Base-by-base conservation (phyloP, 2,329 filamentous ascomycete species). In the Fragosphaeria purpurea region DNA sequence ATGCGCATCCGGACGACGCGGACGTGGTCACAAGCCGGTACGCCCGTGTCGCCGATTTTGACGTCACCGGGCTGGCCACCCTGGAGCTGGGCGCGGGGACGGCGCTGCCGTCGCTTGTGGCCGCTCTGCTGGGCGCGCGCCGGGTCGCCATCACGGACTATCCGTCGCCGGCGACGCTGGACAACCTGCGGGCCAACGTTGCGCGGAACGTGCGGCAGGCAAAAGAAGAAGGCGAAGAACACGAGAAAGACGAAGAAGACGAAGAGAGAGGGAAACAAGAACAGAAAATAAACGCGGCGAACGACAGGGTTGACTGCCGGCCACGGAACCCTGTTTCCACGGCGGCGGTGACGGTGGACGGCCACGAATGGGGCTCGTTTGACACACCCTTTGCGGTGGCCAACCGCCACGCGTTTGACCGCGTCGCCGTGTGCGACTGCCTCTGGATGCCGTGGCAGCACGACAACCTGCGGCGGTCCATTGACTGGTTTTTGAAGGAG, bases 401-500 rank as follows among this genome's bases (percentile, higher is more conserved):
- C 32, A 53, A 60, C 52, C 57, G 57, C 40, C 65, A 65, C 52
- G 61, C 61, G 1, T 86, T 82, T 60, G 79, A 79, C 44, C 75
- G 81, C 51, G 70, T 88, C 41, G 65, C 87, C n/a, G 80, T 80
- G 0, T 81, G 82, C 55, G 84, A 88, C 65, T 87, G 84, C 60
- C 73, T 86, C 51, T 88, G 85, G 84, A 86, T 88, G 81, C 77
- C 79, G 1, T 76, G 75, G 69, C 77, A 88, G 68, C 85, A 88
- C 64, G 72, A 65, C n/a, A 84, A 82, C 62, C 71, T 88, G 32
- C 74, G 74, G 44, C 64, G 61, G 41, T 85, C 82, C 31, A 78
- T 87, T 60, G 64, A 72, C 5, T 78, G 80, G 64, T 85, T 87
- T 60, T 69, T 88, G 13, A 47, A 47, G n/a, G 47, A 53, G 11